Conservation (phyloP, 2,329 filamentous ascomycete genomes). For the Mycosphaerella sp. region DNA sequence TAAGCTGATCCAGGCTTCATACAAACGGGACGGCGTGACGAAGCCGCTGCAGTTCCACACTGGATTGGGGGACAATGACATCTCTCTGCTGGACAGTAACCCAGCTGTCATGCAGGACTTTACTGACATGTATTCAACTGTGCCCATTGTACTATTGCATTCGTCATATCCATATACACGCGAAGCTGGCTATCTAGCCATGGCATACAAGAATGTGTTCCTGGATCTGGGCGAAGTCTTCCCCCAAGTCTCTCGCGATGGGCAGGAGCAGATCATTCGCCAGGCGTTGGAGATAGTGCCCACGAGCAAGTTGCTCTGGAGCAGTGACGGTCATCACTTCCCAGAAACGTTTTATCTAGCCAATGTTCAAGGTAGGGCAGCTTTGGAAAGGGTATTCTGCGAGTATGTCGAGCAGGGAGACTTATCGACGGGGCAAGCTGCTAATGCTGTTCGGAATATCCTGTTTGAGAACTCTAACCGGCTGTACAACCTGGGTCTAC, state of each 20-base stretch:
- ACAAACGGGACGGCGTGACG: conserved; percentile 40
- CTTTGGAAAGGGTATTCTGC: conserved; percentile 60
- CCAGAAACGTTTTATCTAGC: conserved; percentile 73
- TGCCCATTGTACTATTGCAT: conserved; percentile 73
- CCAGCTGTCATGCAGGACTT: conserved; percentile 69
- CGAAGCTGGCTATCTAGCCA: conserved; percentile 71
- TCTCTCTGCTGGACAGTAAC: conserved; percentile 62
- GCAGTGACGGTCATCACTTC: conserved; percentile 72
- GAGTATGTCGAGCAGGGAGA: conserved; percentile 62
- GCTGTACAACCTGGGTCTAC: conserved; percentile 56
- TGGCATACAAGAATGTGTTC: conserved; percentile 72
- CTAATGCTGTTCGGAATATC: conserved; percentile 58
- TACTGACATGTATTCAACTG: conserved; percentile 60
- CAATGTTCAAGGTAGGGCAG: conserved; percentile 64
- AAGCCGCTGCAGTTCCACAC: conserved; percentile 84
- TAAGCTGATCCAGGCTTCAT: conserved; percentile 47
- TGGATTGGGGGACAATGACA: conserved; percentile 73
- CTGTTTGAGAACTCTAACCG: conserved; percentile 71
- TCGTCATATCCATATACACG: conserved; percentile 75
- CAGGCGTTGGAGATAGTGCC: conserved; percentile 72
- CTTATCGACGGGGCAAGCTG: conserved; percentile 56
- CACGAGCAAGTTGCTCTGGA: conserved; percentile 70
- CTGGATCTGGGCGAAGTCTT: conserved; percentile 80
- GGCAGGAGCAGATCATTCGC: conserved; percentile 63
- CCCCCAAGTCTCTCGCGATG: conserved; percentile 68